These are phyloP conservation scores for Leucogyrophana mollusca DNA, from an alignment of 768 basidiomycete genomes.

Conservation along the genomic window DNA sequence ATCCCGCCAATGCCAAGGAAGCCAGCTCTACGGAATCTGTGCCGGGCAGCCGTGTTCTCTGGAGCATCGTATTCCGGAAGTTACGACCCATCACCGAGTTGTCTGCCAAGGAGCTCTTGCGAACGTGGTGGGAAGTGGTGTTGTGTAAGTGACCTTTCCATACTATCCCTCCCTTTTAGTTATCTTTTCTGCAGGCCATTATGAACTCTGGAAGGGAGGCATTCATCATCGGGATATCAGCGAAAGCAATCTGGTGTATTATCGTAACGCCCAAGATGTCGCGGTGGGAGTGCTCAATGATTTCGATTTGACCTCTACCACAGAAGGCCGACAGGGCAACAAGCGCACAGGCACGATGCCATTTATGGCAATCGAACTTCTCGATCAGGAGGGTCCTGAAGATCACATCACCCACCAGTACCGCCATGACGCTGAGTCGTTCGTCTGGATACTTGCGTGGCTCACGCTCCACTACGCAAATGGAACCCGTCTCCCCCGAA, in stretches of 20 bases:
- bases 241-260: background rate
- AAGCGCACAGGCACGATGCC: background rate
- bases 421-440: background rate
- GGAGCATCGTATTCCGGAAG: background rate
- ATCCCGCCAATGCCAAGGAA: no score
- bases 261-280: background rate
- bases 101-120: background rate
- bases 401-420: no score
- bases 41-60: no score
- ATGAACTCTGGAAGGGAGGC: background rate
- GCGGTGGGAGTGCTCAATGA: background rate
- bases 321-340: background rate
- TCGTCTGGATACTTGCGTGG: slow-evolving; percentile 3
- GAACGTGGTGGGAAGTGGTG: slow-evolving; percentile 5
- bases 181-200: no score
- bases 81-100: slow-evolving; percentile 1
- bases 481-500: background rate
- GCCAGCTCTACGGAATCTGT: no score
- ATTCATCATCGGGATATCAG: background rate
- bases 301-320: background rate
- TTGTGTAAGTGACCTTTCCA: background rate
- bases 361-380: background rate
- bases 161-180: background rate
- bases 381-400: no score
- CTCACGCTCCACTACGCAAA: background rate